Base-by-base conservation (phyloP, 2,329 filamentous ascomycete species). In the Cercospora sp. region DNA sequence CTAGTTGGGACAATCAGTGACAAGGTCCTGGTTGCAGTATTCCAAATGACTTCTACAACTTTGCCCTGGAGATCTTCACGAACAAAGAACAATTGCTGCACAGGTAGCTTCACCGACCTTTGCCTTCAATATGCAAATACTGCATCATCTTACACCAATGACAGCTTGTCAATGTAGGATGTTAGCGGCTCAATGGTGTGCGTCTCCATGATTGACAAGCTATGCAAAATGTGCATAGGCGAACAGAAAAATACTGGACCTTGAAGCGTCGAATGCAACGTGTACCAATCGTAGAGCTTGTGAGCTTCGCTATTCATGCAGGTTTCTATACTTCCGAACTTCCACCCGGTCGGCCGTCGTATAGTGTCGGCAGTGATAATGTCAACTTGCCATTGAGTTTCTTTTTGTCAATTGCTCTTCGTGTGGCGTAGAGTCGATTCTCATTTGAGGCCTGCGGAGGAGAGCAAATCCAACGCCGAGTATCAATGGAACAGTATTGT, bases 231-330 rank as follows among this genome's bases (percentile, higher is more conserved):
- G 60, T 28, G 36, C 36, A 42, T 42, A 42, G 58, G 30, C 59
- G 23, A 18, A 28, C 18, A 18, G 26, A 9, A 10, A 10, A 58
- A 58, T 26, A 33, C 55, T 58, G 55, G 55, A 16, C 28, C 55
- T 58, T 33, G 23, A 58, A 18, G 55, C 28, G 55, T 58, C 26
- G 55, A 30, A 58, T 58, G 62, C 62, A 64, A 64, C 62, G 62
- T 64, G 62, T 64, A 64, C 62, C 62, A 64, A 64, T 64, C 8
- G 53, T 30, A 64, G 26, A 6, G 62, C 62, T 33, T 28, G 48
- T 3, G 9, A 33, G 55, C 55, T 33, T 33, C 10, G 28, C 12
- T 57, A 6, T 33, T 58, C 53, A 64, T 64, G 62, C 62, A 64
- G 31, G 18, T 58, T 20, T 7, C 20, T 64, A 23, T 53, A 42